Percentiles rank a stretch among this genome's conserved stretches.
Conservation (phyloP, 805 yeast genomes). For the Zygosaccharomyces bisporus region DNA sequence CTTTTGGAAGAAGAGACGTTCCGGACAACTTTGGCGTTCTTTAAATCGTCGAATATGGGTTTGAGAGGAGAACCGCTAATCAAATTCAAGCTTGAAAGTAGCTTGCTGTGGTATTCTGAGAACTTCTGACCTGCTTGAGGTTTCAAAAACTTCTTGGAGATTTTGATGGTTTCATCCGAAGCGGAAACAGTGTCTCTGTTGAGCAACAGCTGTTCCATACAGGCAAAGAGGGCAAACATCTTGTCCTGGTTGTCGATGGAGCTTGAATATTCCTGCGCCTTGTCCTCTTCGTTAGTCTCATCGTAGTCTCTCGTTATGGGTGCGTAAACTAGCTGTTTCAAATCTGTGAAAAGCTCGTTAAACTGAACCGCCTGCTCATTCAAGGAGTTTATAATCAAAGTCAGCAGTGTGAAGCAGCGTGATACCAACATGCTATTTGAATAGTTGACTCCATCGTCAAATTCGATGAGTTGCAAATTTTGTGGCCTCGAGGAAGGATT, state of each 20-base stretch:
- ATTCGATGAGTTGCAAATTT: slow-evolving; percentile 14
- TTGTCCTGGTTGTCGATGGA: slow-evolving; percentile 74
- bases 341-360: slow-evolving; percentile 18
- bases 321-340: slow-evolving; percentile 21
- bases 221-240: slow-evolving; percentile 55
- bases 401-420: slow-evolving; percentile 23
- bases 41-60: slow-evolving; percentile 34
- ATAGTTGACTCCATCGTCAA: slow-evolving; percentile 20
- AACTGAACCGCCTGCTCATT: slow-evolving; percentile 30
- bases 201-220: slow-evolving; percentile 44
- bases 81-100: slow-evolving; percentile 27
- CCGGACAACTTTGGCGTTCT: slow-evolving; percentile 27
- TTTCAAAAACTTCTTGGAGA: slow-evolving; percentile 18
- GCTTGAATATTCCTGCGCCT: slow-evolving; percentile 74
- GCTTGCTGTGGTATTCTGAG: slow-evolving; percentile 33
- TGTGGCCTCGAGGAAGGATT: slow-evolving; percentile 4
- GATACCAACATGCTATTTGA: slow-evolving; percentile 22
- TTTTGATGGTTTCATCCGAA: slow-evolving; percentile 28
- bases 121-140: slow-evolving; percentile 20
- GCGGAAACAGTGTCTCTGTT: slow-evolving; percentile 40
- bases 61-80: slow-evolving; percentile 31
- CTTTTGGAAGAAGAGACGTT: slow-evolving; percentile 11
- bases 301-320: slow-evolving; percentile 30
- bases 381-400: slow-evolving; percentile 14
- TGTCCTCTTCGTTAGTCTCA: slow-evolving; percentile 38